These are phyloP conservation scores for Aegilops speltoides DNA, from an alignment of 176 grass and related monocot species.

Conservation along the genomic window DNA sequence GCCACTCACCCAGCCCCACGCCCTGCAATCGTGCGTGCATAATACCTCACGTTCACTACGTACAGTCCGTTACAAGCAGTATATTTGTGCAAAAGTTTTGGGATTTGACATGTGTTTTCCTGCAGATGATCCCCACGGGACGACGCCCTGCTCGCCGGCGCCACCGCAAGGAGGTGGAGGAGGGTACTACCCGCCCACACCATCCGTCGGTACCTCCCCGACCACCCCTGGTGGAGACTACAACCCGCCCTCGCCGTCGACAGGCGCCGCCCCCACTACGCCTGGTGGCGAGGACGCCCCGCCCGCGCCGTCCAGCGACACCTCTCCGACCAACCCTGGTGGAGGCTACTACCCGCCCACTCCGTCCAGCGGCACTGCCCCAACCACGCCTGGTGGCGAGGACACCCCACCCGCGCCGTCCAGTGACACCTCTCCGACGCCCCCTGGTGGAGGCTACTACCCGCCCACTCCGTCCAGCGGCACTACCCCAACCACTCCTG, in stretches of 20 bases:
- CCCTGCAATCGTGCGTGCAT: neutral
- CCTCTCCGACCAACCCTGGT: conserved; percentile 7
- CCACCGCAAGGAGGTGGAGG: conserved; percentile 16
- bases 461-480: neutral
- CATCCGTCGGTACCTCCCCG: neutral
- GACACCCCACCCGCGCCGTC: neutral
- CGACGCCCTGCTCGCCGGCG: conserved; percentile 19
- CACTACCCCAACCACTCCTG: neutral
- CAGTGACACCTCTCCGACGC: conserved; percentile 4
- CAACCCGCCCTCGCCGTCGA: conserved; percentile 29
- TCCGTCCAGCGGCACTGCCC: neutral
- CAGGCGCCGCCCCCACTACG: neutral
- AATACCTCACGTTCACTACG: no score
- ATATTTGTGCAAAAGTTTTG: neutral
- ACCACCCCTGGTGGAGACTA: neutral
- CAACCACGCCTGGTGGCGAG: neutral
- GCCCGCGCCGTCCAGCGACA: neutral
- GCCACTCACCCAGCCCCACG: conserved; percentile 4
- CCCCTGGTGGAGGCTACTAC: neutral
- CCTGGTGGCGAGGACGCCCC: neutral
- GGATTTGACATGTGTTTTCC: neutral
- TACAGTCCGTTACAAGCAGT: neutral
- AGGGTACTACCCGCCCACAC: neutral
- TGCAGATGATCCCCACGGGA: conserved; percentile 17
- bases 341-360: conserved; percentile 12